Percentiles rank a stretch among this genome's conserved stretches.
Evolutionary conservation across 495 filamentous ascomycete genomes (phyloP).

Genomic region (Penicillium mononematosum): DNA sequence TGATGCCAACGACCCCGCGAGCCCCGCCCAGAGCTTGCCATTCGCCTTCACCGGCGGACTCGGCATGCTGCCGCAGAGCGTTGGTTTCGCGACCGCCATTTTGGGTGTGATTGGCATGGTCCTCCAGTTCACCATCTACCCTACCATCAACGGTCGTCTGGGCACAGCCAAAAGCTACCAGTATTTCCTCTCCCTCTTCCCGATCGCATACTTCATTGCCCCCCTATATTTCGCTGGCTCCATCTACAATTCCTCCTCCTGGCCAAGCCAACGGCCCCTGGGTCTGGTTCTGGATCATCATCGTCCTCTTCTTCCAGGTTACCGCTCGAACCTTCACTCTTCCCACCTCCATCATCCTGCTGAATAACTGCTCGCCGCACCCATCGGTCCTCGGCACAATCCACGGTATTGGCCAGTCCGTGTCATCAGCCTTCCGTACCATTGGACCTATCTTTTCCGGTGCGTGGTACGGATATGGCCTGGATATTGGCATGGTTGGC

Average conservation of each 20-base stretch:
- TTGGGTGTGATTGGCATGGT: constrained; percentile 73
- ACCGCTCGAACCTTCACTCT: constrained; percentile 79
- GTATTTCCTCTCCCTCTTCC: constrained; percentile 68
- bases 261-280: constrained; percentile 61
- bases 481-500: constrained; percentile 69
- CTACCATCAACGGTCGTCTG: constrained; percentile 60
- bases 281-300: constrained; percentile 67
- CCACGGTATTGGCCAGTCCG: constrained; percentile 77
- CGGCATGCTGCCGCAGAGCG: constrained; percentile 68
- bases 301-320: constrained; percentile 70
- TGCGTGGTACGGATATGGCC: constrained; percentile 66
- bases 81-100: constrained; percentile 77
- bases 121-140: constrained; percentile 77
- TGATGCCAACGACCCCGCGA: constrained; percentile 46
- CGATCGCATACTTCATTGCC: constrained; percentile 66
- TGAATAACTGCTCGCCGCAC: constrained; percentile 83
- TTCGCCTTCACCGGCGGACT: constrained; percentile 80
- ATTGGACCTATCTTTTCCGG: constrained; percentile 73
- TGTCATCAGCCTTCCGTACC: constrained; percentile 67
- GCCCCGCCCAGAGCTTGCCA: constrained; percentile 49
- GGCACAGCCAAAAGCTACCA: constrained; percentile 70
- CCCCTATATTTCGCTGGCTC: constrained; percentile 74
- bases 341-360: constrained; percentile 71
- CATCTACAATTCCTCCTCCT: constrained; percentile 58
- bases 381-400: constrained; percentile 77